A percentile compares a stretch with the other conserved stretches of the same genome.
Conservation (phyloP, 179 eudicot species). For the Beta lomatogona region DNA sequence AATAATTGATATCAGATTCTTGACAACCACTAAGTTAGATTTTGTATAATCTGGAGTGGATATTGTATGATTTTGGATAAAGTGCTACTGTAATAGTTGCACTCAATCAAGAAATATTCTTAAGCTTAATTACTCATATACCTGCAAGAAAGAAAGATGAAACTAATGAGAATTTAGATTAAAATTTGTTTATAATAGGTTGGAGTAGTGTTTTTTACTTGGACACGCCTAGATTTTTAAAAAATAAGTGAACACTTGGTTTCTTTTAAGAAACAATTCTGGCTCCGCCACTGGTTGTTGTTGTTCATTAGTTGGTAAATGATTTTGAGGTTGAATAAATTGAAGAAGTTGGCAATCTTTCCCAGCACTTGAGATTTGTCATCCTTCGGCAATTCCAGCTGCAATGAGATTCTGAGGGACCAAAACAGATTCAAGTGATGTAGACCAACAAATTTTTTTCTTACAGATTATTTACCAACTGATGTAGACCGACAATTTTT, state of each 20-base stretch:
- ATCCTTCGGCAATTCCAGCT: not conserved
- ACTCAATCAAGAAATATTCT: too few relatives aligned
- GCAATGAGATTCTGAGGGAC: slow-evolving; percentile 12
- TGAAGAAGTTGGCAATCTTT: not conserved
- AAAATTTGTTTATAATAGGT: too few relatives aligned
- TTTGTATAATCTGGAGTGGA: not conserved
- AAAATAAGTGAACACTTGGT: not conserved
- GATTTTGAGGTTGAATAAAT: too few relatives aligned
- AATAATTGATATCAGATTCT: not conserved
- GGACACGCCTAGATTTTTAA: too few relatives aligned
- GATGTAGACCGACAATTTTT: not conserved
- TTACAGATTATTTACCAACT: not conserved
- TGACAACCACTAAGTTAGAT: not conserved
- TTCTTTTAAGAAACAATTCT: not conserved
- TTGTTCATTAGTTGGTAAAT: not conserved
- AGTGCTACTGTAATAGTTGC: not conserved
- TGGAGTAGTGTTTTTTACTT: too few relatives aligned
- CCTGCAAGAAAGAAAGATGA: not conserved
- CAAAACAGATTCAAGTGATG: not conserved
- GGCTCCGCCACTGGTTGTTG: not conserved
- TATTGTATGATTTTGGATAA: not conserved
- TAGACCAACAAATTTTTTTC: not conserved
- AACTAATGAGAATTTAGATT: not conserved
- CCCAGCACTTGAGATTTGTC: not conserved
- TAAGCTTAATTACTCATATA: not conserved